Evolutionary conservation across 768 basidiomycete genomes (phyloP), one percentile per base, ranked within the genome.

Genomic region (Mycena albidolilacea): DNA sequence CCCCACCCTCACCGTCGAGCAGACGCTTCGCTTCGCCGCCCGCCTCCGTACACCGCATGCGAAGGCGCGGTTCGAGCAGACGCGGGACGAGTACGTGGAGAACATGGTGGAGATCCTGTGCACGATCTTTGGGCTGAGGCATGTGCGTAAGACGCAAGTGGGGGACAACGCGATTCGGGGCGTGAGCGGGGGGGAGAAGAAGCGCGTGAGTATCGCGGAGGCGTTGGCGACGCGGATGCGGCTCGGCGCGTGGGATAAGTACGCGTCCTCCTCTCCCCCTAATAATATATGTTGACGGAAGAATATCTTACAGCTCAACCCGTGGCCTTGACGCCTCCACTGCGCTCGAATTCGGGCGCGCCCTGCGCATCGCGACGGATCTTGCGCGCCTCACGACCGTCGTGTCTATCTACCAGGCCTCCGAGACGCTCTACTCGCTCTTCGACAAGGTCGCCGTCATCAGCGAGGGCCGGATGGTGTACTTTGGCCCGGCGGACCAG

Each of bases 321-420:
- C 85, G 90, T 41, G 90, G 91, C 7, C 84, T 92, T 63, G 91
- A 92, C 78, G 87, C 92, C 0, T 90, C 89, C 19, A 94, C 93
- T 5, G 93, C 93, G 10, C 83, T 93, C 41, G 93, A 94, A 79
- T 94, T 93, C 75, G 89, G 91, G 54, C 90, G 86, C 60, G 89
- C 91, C 0, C 84, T 95, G 37, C 89, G 93, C 7, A 85, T 90
- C 52, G 84, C 87, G 6, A 93, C 93, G 0, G 90, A 94, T 75
- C 83, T 87, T 5, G 84, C 85, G 67, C 78, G 82, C 19, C 72
- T 80, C 15, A 85, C 92, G 0, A 94, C 92, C 0, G 87, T 96
- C 69, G 93, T 94, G n/a, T 92, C 93, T 0, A 89, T 97, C 46
- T 96, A 96, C 81, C 95, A 96, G 81, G 95, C 93, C 12, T 92